A percentile compares a stretch with the other conserved stretches of the same genome.
Conservation (phyloP, 108 stramenopile species). For the Discostella pseudostelligera region DNA sequence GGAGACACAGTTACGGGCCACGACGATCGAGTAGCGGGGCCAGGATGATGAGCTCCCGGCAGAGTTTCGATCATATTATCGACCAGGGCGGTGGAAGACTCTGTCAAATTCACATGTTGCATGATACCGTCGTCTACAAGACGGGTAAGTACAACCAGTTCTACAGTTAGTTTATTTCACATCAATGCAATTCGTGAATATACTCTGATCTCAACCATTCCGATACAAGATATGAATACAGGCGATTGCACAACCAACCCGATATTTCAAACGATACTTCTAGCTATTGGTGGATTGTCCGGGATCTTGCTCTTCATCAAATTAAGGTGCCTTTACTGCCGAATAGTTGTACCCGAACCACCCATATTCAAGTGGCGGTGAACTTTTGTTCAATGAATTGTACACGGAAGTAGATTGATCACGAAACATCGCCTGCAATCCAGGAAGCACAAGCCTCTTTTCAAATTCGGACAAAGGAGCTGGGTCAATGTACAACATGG, state of each 20-base stretch:
- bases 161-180: no score
- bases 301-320: neutral
- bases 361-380: constrained; percentile 26
- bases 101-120: no score
- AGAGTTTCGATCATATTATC: constrained; percentile 12
- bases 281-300: no score
- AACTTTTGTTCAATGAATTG: constrained; percentile 15
- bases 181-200: no score
- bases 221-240: no score
- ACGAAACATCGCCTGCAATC: constrained; percentile 75
- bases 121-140: neutral
- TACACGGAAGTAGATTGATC: constrained; percentile 53
- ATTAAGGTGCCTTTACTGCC: neutral
- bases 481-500: constrained; percentile 78
- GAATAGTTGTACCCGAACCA: constrained; percentile 31
- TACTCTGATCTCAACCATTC: no score
- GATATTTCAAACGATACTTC: no score
- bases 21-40: constrained; percentile 15
- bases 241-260: no score
- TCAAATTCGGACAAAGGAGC: constrained; percentile 80
- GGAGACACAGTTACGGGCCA: no score
- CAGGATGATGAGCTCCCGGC: constrained; percentile 24
- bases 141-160: neutral
- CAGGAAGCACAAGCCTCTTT: constrained; percentile 63
- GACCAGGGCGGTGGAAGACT: neutral